Conservation (phyloP, 495 filamentous ascomycete genomes). For the Annulohypoxylon nitens region DNA sequence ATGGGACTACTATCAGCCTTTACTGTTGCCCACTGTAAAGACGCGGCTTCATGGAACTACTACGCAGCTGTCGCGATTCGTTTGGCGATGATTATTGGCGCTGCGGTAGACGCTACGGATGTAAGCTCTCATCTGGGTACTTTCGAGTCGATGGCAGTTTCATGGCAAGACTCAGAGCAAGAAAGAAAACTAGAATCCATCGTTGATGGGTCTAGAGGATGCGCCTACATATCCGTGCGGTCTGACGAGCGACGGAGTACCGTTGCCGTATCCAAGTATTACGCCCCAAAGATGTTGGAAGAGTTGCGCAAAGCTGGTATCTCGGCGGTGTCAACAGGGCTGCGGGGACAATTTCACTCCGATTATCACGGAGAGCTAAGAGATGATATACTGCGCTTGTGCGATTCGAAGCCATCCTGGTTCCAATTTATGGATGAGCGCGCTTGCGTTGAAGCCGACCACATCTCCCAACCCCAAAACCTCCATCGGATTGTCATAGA, state of each 20-base stretch:
- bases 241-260: not conserved
- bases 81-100: conserved; percentile 55
- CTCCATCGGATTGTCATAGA: not conserved
- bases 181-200: not conserved
- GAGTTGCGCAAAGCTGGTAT: not conserved
- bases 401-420: not conserved
- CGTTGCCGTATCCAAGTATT: not conserved
- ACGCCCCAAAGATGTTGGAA: not conserved
- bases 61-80: conserved; percentile 58
- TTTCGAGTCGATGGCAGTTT: not conserved
- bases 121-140: not conserved
- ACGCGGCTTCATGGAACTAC: conserved; percentile 40
- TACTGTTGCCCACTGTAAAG: conserved; percentile 49
- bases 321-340: not conserved
- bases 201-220: not conserved
- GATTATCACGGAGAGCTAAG: not conserved
- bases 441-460: not conserved
- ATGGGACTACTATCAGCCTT: conserved; percentile 58
- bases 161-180: not conserved
- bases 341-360: conserved; percentile 1
- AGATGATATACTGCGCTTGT: not conserved
- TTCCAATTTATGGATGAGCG: not conserved
- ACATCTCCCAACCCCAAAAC: not conserved
- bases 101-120: conserved; percentile 18
- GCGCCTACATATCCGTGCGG: not conserved